A percentile compares a stretch with the other conserved stretches of the same genome.
Conservation (phyloP, 371 early-diverging fungal species). For the Nematocida major region DNA sequence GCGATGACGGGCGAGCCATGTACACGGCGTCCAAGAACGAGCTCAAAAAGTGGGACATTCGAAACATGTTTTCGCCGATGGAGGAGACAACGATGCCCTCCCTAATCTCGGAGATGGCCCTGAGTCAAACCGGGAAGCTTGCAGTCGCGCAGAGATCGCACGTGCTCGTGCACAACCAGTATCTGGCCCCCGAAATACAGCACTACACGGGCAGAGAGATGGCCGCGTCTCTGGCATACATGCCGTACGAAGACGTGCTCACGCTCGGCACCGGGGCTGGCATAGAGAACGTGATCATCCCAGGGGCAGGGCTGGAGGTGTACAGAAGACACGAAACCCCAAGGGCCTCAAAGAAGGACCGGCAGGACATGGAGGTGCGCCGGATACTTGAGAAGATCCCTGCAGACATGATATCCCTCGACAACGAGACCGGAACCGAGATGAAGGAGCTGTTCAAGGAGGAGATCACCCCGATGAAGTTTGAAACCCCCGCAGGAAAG, state of each 20-base stretch:
- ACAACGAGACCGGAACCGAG: slow-evolving; percentile 38
- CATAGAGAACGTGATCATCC: slow-evolving; percentile 75
- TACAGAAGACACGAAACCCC: slow-evolving; percentile 45
- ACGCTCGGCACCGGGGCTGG: slow-evolving; percentile 78
- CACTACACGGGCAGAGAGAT: slow-evolving; percentile 69
- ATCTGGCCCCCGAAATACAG: slow-evolving; percentile 76
- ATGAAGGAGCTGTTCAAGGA: slow-evolving; percentile 17
- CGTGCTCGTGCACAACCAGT: slow-evolving; percentile 67
- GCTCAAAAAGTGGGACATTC: slow-evolving; percentile 86
- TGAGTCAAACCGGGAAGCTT: slow-evolving; percentile 77
- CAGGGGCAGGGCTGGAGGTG: slow-evolving; percentile 66
- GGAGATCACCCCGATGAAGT: slow-evolving; percentile 36
- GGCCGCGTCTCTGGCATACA: slow-evolving; percentile 70
- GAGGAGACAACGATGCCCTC: slow-evolving; percentile 71
- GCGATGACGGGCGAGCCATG: slow-evolving; percentile 76
- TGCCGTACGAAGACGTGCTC: slow-evolving; percentile 91
- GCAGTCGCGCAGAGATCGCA: slow-evolving; percentile 74
- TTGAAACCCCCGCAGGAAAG: slow-evolving; percentile 49
- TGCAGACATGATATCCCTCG: slow-evolving; percentile 40
- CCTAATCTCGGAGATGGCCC: slow-evolving; percentile 70
- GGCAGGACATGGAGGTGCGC: slow-evolving; percentile 17
- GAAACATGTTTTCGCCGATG: slow-evolving; percentile 69
- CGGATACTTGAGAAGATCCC: slow-evolving; percentile 48
- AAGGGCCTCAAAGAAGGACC: neutral
- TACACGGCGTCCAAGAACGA: slow-evolving; percentile 81